These are phyloP conservation scores for Macrolepiota fuliginosa DNA, from an alignment of 768 basidiomycete genomes.

Conservation along the genomic window DNA sequence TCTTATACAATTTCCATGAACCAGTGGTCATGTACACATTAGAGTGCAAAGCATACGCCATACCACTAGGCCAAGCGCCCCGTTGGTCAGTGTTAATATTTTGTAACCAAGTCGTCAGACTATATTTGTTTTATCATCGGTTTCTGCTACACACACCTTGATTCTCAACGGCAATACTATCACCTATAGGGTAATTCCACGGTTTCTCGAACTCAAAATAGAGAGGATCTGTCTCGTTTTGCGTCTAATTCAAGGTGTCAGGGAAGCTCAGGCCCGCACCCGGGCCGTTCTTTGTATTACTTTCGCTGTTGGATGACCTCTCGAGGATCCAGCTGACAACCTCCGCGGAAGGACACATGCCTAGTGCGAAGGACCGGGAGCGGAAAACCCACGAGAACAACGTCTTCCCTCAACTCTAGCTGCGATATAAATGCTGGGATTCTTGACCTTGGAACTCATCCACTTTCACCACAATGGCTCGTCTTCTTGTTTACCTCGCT, in stretches of 20 bases:
- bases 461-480: neutral
- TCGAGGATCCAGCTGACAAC: conserved; percentile 1
- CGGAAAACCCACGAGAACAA: neutral
- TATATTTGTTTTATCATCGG: no score
- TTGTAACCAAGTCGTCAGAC: no score
- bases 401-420: neutral
- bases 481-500: neutral
- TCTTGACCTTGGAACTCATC: no score
- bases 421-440: neutral
- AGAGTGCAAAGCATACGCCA: conserved; percentile 14
- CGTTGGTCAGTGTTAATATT: neutral
- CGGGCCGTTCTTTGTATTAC: neutral
- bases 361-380: neutral
- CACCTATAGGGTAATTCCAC: no score
- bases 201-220: neutral
- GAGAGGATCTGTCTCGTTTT: neutral
- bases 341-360: neutral
- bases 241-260: neutral
- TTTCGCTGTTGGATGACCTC: neutral
- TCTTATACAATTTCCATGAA: conserved; percentile 14
- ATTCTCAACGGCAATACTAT: no score
- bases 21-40: neutral
- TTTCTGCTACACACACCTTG: no score
- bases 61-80: conserved; percentile 16
- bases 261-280: neutral